Evolutionary conservation across 176 grass and related monocot species (phyloP), one percentile per base, ranked within the genome.

Genomic region (Oryza australiensis): DNA sequence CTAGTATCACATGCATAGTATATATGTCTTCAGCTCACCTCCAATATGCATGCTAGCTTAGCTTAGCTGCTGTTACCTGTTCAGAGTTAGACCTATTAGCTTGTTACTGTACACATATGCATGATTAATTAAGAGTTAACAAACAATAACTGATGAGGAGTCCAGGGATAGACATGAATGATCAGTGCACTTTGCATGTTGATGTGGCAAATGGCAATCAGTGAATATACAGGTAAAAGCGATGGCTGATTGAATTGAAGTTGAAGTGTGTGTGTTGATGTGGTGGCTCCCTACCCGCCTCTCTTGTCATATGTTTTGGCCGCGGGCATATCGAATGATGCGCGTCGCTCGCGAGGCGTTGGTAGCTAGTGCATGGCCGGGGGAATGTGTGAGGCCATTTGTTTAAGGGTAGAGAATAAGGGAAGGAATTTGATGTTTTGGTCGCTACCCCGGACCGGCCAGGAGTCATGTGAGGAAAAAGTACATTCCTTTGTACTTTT

Each of bases 401-500:
- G 67, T 84, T 73, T 88, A 69, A 46, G 43, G 24, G 68, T 22
- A 74, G 68, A 84, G 60, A 79, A 83, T 53, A 43, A 83, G 43
- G 33, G 20, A 51, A 26, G 37, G 86, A 88, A 88, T 88, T 83
- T 79, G 62, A 67, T 88, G 43, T 35, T 74, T 88, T 88, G 86
- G 86, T 59, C 48, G 60, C 48, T 42, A 80, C 51, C 41, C 69
- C 4, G 75, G 43, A 73, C 74, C 68, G 43, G n/a, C 74, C 86
- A 74, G 27, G 27, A 43, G 15, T 84, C 86, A 88, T 84, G 81
- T 88, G 86, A 88, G 26, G 62, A 15, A 79, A 88, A 88, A 79
- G 86, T 79, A 75, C 86, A 80, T 80, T 88, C 69, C 68, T 79
- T 88, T 80, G 86, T 84, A 88, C 75, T 68, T 63, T 84, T 84